Evolutionary conservation across 2,329 filamentous ascomycete species (phyloP), one percentile per base, ranked within the genome.

Genomic region (Fusarium nelsonii): DNA sequence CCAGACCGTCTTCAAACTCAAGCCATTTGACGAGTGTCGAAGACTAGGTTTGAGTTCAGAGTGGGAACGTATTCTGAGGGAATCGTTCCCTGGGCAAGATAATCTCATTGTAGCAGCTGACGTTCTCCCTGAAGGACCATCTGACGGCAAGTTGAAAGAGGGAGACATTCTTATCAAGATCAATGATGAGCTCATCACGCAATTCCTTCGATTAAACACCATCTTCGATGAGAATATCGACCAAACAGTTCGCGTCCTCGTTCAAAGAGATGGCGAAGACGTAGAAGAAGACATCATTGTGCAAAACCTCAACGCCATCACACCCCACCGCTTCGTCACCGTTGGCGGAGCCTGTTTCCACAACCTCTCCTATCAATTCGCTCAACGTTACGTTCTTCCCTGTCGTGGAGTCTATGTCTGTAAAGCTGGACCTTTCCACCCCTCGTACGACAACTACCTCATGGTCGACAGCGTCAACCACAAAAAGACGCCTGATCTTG

Each of bases 81-180:
- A 92, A 68, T 84, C 88, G 11, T 97, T 97, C 69, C 96, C 96
- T 0, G 91, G 92, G 71, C 95, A 97, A 81, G 97, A 94, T 28
- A 97, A 96, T 75, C 94, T 98, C 92, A 87, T 99, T 20, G 95
- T 97, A 9, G 95, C 94, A 10, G 94, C 98, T 80, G 97, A 97
- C 61, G 90, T 98, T 14, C 85, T 99, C 4, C 94, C 96, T 0
- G 89, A 95, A 71, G 96, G 96, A 0, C 96, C 96, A 23, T 96
- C 92, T 0, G 88, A 97, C 74, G 84, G 85, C 48, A 95, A 97
- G 79, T 16, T 68, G 4, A 87, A 97, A 78, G 96, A 98, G 78
- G 96, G 96, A 30, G 96, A 99, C 78, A 91, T 99, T n/a, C 83
- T 99, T 63, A 84, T 98, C 73, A 94, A 97, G 78, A 92, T 98